Evolutionary conservation across 306 rosid genomes (phyloP).

Genomic region (Prinsepia uniflora): DNA sequence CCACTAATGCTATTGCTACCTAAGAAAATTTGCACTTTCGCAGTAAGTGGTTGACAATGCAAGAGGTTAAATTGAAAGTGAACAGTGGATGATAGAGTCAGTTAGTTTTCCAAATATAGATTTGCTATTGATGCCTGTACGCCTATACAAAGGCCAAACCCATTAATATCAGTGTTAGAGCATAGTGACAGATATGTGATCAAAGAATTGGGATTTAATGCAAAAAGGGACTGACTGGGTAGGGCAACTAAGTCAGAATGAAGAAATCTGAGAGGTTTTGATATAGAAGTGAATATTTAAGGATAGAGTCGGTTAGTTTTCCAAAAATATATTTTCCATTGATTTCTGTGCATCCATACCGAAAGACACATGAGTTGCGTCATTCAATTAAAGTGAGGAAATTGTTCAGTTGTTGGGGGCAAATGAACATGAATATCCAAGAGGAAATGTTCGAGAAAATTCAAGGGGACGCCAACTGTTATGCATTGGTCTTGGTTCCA

Average conservation of each 20-base stretch:
- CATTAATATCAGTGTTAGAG: too few relatives aligned
- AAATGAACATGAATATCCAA: not conserved
- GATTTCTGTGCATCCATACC: not conserved
- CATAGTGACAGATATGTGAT: too few relatives aligned
- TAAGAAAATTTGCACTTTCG: not conserved
- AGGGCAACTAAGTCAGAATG: too few relatives aligned
- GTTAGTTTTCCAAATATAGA: not conserved
- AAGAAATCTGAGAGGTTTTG: too few relatives aligned
- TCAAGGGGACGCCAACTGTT: conserved; percentile 13
- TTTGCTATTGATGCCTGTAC: not conserved
- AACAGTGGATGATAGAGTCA: not conserved
- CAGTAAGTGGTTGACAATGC: not conserved
- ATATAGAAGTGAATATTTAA: not conserved
- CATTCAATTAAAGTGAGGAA: not conserved
- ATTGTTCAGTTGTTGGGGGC: not conserved
- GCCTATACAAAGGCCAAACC: not conserved
- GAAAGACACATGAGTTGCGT: not conserved
- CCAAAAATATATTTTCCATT: not conserved
- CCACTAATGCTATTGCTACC: not conserved
- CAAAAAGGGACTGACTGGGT: too few relatives aligned
- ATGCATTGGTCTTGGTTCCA: conserved; percentile 9
- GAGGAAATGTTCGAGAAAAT: not conserved
- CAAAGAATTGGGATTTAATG: too few relatives aligned
- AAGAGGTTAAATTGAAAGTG: not conserved
- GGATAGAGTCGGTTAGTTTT: not conserved